Percentiles rank a stretch among this genome's conserved stretches.
Evolutionary conservation across 257 asterid species (phyloP).

Genomic region (Solanum arcanum): DNA sequence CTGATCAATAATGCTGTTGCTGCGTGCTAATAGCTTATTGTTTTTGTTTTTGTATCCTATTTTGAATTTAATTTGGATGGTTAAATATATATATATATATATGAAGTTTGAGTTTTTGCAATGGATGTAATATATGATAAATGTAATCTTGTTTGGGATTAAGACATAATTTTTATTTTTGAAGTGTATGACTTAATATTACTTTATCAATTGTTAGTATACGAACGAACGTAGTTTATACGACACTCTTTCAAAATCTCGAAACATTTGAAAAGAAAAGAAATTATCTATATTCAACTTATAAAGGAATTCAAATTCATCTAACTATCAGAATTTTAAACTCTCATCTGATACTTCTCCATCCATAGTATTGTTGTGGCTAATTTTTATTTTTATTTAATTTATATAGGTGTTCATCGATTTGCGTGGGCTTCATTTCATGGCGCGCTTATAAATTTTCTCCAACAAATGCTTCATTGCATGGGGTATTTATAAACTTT

Average conservation of each 20-base stretch:
- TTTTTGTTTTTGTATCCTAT: not conserved
- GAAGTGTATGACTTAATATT: not conserved
- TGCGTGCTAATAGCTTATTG: not conserved
- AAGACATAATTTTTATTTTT: not conserved
- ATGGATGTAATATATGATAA: not conserved
- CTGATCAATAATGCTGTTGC: not conserved
- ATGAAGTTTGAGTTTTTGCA: not conserved
- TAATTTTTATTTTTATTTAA: not conserved
- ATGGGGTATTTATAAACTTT: not conserved
- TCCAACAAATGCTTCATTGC: no score
- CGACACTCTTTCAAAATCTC: not conserved
- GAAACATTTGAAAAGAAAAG: not conserved
- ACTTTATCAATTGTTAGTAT: not conserved
- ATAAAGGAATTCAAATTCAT: not conserved
- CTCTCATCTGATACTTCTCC: not conserved
- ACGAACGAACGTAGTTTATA: not conserved
- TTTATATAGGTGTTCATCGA: rapidly evolving
- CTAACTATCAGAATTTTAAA: not conserved
- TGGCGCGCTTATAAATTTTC: not conserved
- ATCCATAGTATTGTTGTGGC: not conserved
- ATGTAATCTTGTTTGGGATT: not conserved
- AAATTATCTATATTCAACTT: not conserved
- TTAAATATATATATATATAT: not conserved
- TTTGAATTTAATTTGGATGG: not conserved
- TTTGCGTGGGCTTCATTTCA: no score